phyloP scores from a whole-genome alignment of 2,329 filamentous ascomycete species.

The Colletotrichum graminicola region DNA sequence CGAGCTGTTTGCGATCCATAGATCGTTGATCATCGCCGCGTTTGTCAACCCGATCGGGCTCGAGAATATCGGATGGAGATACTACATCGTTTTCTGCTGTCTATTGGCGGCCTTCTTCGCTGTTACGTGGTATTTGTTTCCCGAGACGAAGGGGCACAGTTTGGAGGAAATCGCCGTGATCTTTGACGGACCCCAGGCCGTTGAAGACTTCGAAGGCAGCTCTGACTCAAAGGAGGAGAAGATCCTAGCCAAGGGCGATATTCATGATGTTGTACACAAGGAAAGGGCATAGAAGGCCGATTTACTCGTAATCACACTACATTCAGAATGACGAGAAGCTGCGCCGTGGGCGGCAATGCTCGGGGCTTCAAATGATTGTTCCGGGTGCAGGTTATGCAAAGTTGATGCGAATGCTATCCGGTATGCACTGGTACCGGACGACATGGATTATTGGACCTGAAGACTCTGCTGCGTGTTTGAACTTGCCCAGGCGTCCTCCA shows the following conservation, averaged over 20 bases:
- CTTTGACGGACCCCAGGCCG: conserved; percentile 43
- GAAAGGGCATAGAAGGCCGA: not conserved
- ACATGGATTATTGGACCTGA: not conserved
- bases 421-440: not conserved
- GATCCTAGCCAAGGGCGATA: conserved; percentile 6
- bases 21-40: conserved; percentile 48
- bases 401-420: no score
- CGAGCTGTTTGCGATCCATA: conserved; percentile 45
- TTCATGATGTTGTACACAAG: conserved; percentile 25
- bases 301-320: not conserved
- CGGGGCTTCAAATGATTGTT: not conserved
- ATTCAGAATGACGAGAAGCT: not conserved
- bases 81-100: conserved; percentile 55
- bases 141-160: conserved; percentile 47
- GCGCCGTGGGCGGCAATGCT: not conserved
- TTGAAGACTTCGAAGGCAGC: conserved; percentile 25
- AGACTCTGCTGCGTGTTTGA: not conserved
- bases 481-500: not conserved
- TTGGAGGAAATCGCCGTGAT: conserved; percentile 49
- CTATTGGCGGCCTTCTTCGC: conserved; percentile 48
- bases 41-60: conserved; percentile 55
- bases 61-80: conserved; percentile 54
- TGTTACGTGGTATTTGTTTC: conserved; percentile 52
- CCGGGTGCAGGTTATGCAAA: not conserved
- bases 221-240: conserved; percentile 28